A percentile compares a stretch with the other conserved stretches of the same genome.
Conservation (phyloP, 495 filamentous ascomycete genomes). For the Neurospora discreta region DNA sequence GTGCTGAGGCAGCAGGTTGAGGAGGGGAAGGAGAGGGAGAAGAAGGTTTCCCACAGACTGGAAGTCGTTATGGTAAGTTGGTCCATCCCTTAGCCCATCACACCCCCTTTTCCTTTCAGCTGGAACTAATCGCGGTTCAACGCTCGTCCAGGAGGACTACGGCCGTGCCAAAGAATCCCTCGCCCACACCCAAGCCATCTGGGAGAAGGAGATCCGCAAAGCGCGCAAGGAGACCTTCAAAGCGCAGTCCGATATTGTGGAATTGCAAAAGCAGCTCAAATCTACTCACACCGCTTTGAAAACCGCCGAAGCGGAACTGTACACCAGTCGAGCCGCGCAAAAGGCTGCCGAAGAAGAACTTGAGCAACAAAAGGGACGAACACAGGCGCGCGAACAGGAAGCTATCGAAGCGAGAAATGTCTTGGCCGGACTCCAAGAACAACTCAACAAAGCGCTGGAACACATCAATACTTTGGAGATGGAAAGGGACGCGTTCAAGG, state of each 20-base stretch:
- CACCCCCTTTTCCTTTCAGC: not conserved
- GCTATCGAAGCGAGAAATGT: constrained; percentile 64
- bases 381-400: constrained; percentile 55
- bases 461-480: constrained; percentile 56
- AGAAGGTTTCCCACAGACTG: constrained; percentile 63
- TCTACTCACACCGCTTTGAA: constrained; percentile 42
- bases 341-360: constrained; percentile 23
- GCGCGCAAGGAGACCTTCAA: constrained; percentile 81
- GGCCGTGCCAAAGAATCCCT: constrained; percentile 65
- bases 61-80: constrained; percentile 59
- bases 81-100: not conserved
- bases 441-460: constrained; percentile 53
- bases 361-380: constrained; percentile 35
- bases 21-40: constrained; percentile 63
- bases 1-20: constrained; percentile 45
- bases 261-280: constrained; percentile 76
- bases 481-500: constrained; percentile 56
- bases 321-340: constrained; percentile 42
- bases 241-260: constrained; percentile 61
- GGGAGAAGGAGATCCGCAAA: constrained; percentile 75
- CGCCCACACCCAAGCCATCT: constrained; percentile 57
- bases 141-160: constrained; percentile 60
- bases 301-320: constrained; percentile 46
- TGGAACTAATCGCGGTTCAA: not conserved
- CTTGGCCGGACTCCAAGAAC: constrained; percentile 62